Evolutionary conservation across 495 filamentous ascomycete genomes (phyloP), one percentile per base, ranked within the genome.

Genomic region (Massariosphaeria phaeospora): DNA sequence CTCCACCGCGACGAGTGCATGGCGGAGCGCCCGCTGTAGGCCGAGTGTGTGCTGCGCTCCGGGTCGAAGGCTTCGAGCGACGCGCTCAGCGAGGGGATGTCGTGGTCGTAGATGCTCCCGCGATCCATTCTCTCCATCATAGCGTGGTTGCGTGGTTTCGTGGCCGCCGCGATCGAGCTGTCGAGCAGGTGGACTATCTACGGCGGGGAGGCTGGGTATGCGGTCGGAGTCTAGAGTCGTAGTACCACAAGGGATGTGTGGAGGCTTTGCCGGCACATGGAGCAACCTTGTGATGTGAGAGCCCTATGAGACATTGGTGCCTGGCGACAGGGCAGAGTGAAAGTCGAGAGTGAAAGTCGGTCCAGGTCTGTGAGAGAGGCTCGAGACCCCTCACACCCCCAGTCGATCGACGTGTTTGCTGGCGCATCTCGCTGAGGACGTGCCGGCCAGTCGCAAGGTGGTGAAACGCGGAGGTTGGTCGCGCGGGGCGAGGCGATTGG

Each of bases 301-400:
- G 54, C 48, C 60, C 60, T 58, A 59, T 49, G 45, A 57, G 60
- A 63, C 60, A 58, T 55, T 21, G 59, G 53, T 62, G 59, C 59
- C 59, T 62, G 59, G 46, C 39, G 34, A 39, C 51, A 47, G 25
- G 21, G 38, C 13, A 29, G 30, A 46, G 31, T 13, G 8, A 2
- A 10, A 23, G 46, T 49, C 45, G 3, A 34, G 42, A 26, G 44
- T 24, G 35, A 48, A 57, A 15, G 23, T 41, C 18, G 10, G 15
- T 25, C 26, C 29, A 31, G n/a, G n/a, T n/a, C n/a, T n/a, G n/a
- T n/a, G n/a, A n/a, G n/a, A n/a, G n/a, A n/a, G n/a, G n/a, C n/a
- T n/a, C 17, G 15, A 29, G 23, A 27, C n/a, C n/a, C n/a, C n/a
- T n/a, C n/a, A n/a, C n/a, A n/a, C n/a, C n/a, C n/a, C n/a, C n/a